Evolutionary conservation across 2,329 filamentous ascomycete genomes (phyloP), one percentile per base, ranked within the genome.

Genomic region (Ustulina deusta): DNA sequence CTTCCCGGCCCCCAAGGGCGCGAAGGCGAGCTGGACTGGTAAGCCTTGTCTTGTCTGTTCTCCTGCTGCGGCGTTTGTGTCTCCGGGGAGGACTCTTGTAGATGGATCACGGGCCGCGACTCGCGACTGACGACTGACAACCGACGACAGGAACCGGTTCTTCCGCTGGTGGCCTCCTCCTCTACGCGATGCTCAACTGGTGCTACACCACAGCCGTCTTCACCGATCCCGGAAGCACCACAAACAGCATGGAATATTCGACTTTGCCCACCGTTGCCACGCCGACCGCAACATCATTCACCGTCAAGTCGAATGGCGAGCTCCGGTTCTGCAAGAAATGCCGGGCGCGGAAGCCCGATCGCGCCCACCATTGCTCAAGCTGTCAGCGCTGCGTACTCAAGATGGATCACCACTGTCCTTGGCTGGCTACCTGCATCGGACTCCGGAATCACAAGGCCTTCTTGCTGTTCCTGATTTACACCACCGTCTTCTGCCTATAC

Each of bases 351-450:
- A 99, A 99, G 83, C 96, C 96, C 48, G 96, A 99, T 81, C 93
- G 96, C 69, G 90, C 95, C 36, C 96, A 99, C 80, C 96, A 99
- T 83, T 99, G 96, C 85, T 97, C 93, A 11, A 97, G 94, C 3
- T 99, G 96, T 82, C 89, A 91, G 73, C 91, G 92, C 76, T 99
- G 96, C 79, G 94, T 99, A 29, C 85, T 99, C 79, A 99, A 99
- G 85, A 99, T 99, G 96, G 96, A 99, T 78, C 96, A 99, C 80
- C 96, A 99, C 82, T 99, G 96, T 79, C 96, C 96, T 17, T 99
- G 96, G 96, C 86, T 99, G 57, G 95, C 96, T 32, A 97, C 93
- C 3, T 99, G 96, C 80, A 92, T 99, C 67, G 96, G 96, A 22
- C 84, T 99, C 71, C 89, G 89, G 77, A 99, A 99, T 81, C 97